These are phyloP conservation scores for Raphanus hybrid DNA, from an alignment of 441 rosid species.

Conservation along the genomic window DNA sequence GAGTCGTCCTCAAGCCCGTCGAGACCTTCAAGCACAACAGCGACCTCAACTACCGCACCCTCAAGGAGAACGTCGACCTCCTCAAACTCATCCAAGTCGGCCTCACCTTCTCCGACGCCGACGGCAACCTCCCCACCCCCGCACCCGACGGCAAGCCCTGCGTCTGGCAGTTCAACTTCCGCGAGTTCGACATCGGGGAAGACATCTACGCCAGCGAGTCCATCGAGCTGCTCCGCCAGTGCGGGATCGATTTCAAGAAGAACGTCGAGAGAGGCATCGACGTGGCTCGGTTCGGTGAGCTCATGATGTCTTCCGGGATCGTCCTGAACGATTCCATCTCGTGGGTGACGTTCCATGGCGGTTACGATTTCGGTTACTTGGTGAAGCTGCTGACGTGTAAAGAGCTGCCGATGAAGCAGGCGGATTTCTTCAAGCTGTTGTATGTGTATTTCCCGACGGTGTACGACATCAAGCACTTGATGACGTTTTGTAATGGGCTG, in stretches of 20 bases:
- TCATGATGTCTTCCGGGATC: constrained; percentile 60
- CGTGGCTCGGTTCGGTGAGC: constrained; percentile 55
- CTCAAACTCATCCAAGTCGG: constrained; percentile 59
- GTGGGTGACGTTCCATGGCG: constrained; percentile 64
- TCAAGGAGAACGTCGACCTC: constrained; percentile 59
- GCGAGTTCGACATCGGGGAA: constrained; percentile 52
- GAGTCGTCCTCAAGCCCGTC: constrained; percentile 55
- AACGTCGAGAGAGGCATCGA: constrained; percentile 55
- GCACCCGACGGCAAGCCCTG: constrained; percentile 51
- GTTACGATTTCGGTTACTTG: constrained; percentile 71
- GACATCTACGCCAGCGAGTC: constrained; percentile 59
- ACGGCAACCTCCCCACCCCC: constrained; percentile 57
- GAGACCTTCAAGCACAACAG: constrained; percentile 55
- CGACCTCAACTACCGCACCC: constrained; percentile 53
- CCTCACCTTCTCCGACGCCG: constrained; percentile 51
- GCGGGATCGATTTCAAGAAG: constrained; percentile 63
- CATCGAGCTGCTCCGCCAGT: constrained; percentile 53
- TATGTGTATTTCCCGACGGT: constrained; percentile 51
- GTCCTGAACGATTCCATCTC: constrained; percentile 51
- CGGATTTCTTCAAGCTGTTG: constrained; percentile 52
- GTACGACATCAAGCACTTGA: constrained; percentile 61
- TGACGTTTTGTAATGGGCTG: constrained; percentile 59
- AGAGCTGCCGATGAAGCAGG: constrained; percentile 48
- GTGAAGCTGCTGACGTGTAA: constrained; percentile 55
- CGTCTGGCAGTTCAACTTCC: constrained; percentile 65